A percentile compares a stretch with the other conserved stretches of the same genome.
phyloP scores from a whole-genome alignment of 257 asterid genomes.

The Datura wrightii region DNA sequence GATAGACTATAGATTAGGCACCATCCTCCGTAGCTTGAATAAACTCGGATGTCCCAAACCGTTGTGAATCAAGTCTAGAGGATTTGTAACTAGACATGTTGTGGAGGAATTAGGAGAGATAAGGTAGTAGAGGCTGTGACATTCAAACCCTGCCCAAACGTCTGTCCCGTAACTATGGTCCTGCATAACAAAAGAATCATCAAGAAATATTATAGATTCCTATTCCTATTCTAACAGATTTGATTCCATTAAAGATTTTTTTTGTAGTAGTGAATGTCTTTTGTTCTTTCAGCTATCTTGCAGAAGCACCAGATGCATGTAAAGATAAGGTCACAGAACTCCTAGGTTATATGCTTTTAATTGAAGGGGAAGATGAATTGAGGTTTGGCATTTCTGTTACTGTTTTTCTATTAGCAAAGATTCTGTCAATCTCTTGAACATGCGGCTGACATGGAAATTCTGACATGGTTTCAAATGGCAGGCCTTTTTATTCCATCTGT shows the following conservation, averaged over 20 bases:
- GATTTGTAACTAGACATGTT: not conserved
- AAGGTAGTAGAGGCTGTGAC: not conserved
- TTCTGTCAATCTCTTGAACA: slow-evolving; percentile 22
- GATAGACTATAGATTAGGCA: not conserved
- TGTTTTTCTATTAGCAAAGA: slow-evolving; percentile 18
- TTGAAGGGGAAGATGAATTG: slow-evolving; percentile 75
- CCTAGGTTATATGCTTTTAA: slow-evolving; percentile 75
- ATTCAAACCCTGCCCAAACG: not conserved
- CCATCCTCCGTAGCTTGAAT: too few relatives aligned
- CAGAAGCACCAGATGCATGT: slow-evolving; percentile 86
- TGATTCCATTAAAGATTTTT: not conserved
- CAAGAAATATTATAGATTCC: not conserved
- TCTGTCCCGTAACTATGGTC: not conserved
- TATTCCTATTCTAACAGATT: not conserved
- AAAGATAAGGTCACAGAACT: slow-evolving; percentile 70
- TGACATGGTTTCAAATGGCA: slow-evolving; percentile 46
- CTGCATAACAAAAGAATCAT: not conserved
- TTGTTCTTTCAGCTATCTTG: slow-evolving; percentile 73
- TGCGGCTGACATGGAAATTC: slow-evolving; percentile 36
- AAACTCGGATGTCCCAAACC: not conserved
- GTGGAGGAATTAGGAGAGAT: slow-evolving; percentile 3
- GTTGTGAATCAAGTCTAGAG: not conserved
- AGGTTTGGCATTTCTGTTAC: slow-evolving; percentile 50
- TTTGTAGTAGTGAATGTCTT: not conserved
- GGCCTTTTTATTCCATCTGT: slow-evolving; percentile 64